Percentiles rank a stretch among this genome's conserved stretches.
These are phyloP conservation scores for Cercis canadensis DNA, from an alignment of 306 rosid species.

Conservation along the genomic window DNA sequence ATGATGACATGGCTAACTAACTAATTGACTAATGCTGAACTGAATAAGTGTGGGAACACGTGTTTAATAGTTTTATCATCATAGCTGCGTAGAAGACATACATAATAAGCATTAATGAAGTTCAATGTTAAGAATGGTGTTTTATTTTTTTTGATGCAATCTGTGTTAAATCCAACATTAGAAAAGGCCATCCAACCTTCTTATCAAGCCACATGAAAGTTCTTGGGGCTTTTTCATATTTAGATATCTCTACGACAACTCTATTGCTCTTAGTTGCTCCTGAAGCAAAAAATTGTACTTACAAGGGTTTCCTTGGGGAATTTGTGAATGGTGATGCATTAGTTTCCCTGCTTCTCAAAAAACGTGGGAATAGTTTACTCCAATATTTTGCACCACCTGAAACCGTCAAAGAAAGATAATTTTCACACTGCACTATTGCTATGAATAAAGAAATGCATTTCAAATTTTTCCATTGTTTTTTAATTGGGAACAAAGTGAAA, in stretches of 20 bases:
- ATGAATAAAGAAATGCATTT: no score
- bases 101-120: background rate
- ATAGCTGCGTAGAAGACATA: background rate
- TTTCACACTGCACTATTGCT: no score
- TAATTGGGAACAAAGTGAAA: no score
- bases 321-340: slow-evolving; percentile 36
- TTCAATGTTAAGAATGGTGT: background rate
- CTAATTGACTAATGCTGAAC: no score
- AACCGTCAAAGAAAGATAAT: slow-evolving; percentile 9
- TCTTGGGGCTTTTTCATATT: slow-evolving; percentile 48
- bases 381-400: slow-evolving; percentile 55
- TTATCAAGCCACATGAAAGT: slow-evolving; percentile 70
- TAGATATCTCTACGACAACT: slow-evolving; percentile 51
- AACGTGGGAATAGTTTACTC: slow-evolving; percentile 46
- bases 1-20: no score
- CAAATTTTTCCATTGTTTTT: no score
- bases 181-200: slow-evolving; percentile 56
- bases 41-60: no score
- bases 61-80: background rate
- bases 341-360: slow-evolving; percentile 39
- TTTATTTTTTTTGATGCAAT: background rate
- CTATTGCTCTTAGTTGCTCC: slow-evolving; percentile 40
- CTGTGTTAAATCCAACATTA: background rate
- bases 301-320: slow-evolving; percentile 45
- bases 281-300: slow-evolving; percentile 47